These are phyloP conservation scores for Creolimax fragrantissima DNA, from an alignment of 78 protist species.

Conservation along the genomic window DNA sequence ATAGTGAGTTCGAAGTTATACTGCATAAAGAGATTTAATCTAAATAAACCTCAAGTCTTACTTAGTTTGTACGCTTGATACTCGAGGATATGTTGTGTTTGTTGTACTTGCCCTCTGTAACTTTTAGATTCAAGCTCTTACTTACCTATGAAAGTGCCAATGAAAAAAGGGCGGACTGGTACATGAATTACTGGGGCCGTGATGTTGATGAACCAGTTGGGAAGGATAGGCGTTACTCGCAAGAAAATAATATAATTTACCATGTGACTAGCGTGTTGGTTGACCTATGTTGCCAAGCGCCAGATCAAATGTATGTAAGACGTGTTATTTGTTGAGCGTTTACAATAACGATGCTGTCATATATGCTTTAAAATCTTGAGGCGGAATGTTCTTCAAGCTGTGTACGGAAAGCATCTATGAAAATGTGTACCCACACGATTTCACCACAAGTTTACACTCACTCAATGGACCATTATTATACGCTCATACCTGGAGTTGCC, in stretches of 20 bases:
- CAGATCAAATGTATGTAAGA: not conserved
- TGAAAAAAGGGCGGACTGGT: not conserved
- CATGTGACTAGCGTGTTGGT: not conserved
- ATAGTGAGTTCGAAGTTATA: not conserved
- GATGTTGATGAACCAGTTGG: constrained; percentile 2
- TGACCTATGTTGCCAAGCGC: not conserved
- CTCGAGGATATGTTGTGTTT: too few relatives aligned
- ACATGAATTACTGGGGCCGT: not conserved
- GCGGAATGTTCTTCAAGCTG: not conserved
- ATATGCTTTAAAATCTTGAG: not conserved
- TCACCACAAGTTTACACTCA: not conserved
- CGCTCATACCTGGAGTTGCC: not conserved
- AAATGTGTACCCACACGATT: not conserved
- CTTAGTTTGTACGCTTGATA: not conserved
- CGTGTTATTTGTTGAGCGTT: not conserved
- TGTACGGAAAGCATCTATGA: not conserved
- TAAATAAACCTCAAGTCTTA: not conserved
- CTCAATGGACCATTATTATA: too few relatives aligned
- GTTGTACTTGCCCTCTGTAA: not conserved
- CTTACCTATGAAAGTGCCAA: constrained; percentile 4
- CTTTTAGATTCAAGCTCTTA: not conserved
- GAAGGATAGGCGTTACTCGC: not conserved
- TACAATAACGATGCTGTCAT: not conserved
- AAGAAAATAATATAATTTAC: not conserved
- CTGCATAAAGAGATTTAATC: not conserved